phyloP scores from a whole-genome alignment of 441 rosid species.

The Corymbia citriodora region DNA sequence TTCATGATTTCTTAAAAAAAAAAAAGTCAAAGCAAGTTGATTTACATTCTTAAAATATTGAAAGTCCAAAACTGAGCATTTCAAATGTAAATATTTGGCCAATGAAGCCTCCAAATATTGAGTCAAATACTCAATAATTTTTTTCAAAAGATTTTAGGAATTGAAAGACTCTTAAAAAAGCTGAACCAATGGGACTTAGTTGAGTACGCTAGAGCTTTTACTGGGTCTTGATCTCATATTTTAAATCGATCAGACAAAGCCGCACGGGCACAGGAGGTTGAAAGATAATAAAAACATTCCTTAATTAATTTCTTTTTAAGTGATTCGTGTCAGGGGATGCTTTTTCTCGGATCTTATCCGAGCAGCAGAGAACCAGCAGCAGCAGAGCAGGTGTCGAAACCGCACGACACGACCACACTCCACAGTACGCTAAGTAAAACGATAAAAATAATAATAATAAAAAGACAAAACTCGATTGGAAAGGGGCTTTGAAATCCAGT shows the following conservation, averaged over 20 bases:
- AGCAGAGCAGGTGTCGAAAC: not conserved
- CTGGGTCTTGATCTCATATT: not conserved
- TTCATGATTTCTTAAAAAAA: too few relatives aligned
- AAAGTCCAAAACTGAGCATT: too few relatives aligned
- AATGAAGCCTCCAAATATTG: too few relatives aligned
- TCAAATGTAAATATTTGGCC: too few relatives aligned
- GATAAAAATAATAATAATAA: not conserved
- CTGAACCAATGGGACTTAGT: too few relatives aligned
- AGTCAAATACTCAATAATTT: too few relatives aligned
- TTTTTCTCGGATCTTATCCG: not conserved
- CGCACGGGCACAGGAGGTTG: not conserved
- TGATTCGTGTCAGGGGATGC: not conserved
- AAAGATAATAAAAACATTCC: not conserved
- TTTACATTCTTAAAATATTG: too few relatives aligned
- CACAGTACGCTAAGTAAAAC: not conserved
- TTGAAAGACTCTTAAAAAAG: too few relatives aligned
- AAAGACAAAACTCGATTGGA: not conserved
- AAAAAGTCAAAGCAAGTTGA: too few relatives aligned
- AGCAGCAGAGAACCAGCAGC: not conserved
- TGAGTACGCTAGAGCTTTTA: not conserved
- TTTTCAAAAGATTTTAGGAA: too few relatives aligned
- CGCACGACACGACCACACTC: not conserved
- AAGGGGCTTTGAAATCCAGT: not conserved
- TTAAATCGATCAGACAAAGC: not conserved
- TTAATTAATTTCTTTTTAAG: not conserved